A percentile compares a stretch with the other conserved stretches of the same genome.
phyloP scores from a whole-genome alignment of 225 moss, liverwort and hornwort genomes.

The Takakia lepidozioides region DNA sequence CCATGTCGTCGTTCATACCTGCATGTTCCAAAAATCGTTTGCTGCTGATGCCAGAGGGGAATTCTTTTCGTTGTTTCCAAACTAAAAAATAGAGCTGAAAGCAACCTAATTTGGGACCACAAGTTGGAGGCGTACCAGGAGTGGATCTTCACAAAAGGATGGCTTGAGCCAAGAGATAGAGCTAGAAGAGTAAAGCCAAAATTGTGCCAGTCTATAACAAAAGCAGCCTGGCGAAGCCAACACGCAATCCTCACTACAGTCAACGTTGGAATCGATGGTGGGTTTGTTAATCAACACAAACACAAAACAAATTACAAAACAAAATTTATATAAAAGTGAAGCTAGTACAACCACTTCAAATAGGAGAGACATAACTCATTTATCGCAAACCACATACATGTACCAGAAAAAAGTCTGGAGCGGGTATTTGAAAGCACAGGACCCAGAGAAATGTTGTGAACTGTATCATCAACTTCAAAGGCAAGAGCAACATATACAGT shows the following conservation, averaged over 20 bases:
- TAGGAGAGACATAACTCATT: too few relatives aligned
- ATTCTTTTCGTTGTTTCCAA: too few relatives aligned
- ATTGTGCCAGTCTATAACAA: constrained; percentile 98
- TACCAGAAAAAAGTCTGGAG: constrained; percentile 84
- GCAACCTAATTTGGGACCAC: too few relatives aligned
- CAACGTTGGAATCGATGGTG: constrained; percentile 93
- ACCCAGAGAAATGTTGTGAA: constrained; percentile 70
- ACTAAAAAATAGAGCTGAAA: too few relatives aligned
- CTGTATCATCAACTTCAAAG: constrained; percentile 81
- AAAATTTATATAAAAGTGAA: too few relatives aligned
- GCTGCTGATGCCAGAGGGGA: too few relatives aligned
- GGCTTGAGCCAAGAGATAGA: constrained; percentile 72
- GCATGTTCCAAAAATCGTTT: too few relatives aligned
- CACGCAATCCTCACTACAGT: constrained; percentile 76
- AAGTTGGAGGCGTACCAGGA: constrained; percentile 47
- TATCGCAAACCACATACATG: too few relatives aligned
- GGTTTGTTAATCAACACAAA: constrained; percentile 91
- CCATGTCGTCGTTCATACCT: constrained; percentile 93
- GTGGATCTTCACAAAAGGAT: constrained; percentile 82
- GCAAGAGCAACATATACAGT: constrained; percentile 68
- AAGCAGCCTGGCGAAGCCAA: constrained; percentile 75
- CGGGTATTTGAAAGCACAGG: constrained; percentile 65
- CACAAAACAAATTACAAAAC: too few relatives aligned
- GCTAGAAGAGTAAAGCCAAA: constrained; percentile 92
- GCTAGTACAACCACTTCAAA: too few relatives aligned